A percentile compares a stretch with the other conserved stretches of the same genome.
phyloP scores from a whole-genome alignment of 768 basidiomycete species.

The Crucibulum laeve region DNA sequence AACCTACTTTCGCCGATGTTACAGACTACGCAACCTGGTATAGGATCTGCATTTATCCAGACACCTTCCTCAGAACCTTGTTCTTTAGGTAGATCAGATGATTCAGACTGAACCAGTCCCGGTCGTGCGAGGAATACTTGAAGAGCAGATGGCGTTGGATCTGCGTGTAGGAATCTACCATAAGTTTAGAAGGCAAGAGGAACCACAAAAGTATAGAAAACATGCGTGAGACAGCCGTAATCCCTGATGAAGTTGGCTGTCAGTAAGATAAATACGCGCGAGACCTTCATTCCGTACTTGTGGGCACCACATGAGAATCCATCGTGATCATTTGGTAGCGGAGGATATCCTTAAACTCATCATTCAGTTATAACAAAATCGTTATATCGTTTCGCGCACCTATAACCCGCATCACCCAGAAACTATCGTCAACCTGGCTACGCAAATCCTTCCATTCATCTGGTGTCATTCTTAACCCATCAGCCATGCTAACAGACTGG shows the following conservation, averaged over 20 bases:
- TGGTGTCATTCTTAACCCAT: slow-evolving; percentile 67
- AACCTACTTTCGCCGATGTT: slow-evolving; percentile 87
- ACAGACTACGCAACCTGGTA: slow-evolving; percentile 80
- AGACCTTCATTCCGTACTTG: slow-evolving; percentile 44
- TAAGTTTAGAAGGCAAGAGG: background rate
- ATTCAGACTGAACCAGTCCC: slow-evolving; percentile 16
- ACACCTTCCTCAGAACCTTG: slow-evolving; percentile 53
- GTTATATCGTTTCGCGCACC: slow-evolving; percentile 33
- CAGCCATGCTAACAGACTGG: slow-evolving; percentile 59
- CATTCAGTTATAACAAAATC: background rate
- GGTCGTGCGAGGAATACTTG: slow-evolving; percentile 69
- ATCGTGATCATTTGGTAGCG: slow-evolving; percentile 71
- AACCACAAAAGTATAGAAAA: background rate
- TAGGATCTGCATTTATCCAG: slow-evolving; percentile 86
- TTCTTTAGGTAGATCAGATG: slow-evolving; percentile 40
- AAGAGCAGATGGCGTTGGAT: slow-evolving; percentile 73
- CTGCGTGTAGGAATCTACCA: slow-evolving; percentile 82
- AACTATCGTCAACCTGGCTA: slow-evolving; percentile 74
- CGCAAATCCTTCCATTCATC: slow-evolving; percentile 70
- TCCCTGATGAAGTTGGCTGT: slow-evolving; percentile 43
- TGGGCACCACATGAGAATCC: slow-evolving; percentile 91
- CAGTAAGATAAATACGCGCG: background rate
- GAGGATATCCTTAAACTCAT: slow-evolving; percentile 67
- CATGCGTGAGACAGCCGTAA: slow-evolving; percentile 87
- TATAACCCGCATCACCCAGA: slow-evolving; percentile 87